Conservation (phyloP, 495 filamentous ascomycete genomes). For the Xylaria grammica region DNA sequence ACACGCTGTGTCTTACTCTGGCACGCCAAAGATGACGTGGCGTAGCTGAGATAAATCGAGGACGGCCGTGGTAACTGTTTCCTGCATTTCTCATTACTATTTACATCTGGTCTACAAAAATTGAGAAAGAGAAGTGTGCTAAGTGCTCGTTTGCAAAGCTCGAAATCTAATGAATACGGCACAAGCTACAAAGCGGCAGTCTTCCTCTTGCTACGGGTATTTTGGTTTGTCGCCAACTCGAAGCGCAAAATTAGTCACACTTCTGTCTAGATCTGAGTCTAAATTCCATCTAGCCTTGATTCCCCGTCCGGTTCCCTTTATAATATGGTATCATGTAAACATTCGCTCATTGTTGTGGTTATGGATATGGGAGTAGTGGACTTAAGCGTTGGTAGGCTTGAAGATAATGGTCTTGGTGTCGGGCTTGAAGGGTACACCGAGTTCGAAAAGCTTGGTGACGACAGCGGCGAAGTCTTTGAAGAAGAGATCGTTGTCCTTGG, state of each 20-base stretch:
- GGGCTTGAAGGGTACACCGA: constrained; percentile 86
- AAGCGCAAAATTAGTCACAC: background rate
- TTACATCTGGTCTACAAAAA: constrained; percentile 2
- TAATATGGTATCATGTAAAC: constrained; percentile 29
- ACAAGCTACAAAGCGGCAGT: background rate
- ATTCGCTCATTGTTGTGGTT: constrained; percentile 4
- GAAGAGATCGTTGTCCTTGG: constrained; percentile 88
- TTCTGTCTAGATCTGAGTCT: constrained; percentile 27
- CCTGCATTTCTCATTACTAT: constrained; percentile 6
- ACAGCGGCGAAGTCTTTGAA: constrained; percentile 90
- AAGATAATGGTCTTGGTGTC: constrained; percentile 72
- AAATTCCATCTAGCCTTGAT: constrained; percentile 25
- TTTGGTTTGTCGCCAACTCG: background rate
- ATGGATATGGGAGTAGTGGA: background rate
- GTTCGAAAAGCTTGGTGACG: constrained; percentile 83
- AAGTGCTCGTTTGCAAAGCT: background rate
- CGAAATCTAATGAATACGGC: background rate
- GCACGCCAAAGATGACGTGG: background rate
- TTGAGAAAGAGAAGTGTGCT: constrained; percentile 3
- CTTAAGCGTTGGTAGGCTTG: constrained; percentile 62
- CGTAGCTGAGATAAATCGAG: background rate
- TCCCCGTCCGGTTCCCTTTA: constrained; percentile 24
- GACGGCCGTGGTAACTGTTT: background rate
- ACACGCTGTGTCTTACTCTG: background rate
- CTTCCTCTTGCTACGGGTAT: background rate